Base-by-base conservation (phyloP, 169 alveolate genomes). In the Plasmodium yoelii region DNA sequence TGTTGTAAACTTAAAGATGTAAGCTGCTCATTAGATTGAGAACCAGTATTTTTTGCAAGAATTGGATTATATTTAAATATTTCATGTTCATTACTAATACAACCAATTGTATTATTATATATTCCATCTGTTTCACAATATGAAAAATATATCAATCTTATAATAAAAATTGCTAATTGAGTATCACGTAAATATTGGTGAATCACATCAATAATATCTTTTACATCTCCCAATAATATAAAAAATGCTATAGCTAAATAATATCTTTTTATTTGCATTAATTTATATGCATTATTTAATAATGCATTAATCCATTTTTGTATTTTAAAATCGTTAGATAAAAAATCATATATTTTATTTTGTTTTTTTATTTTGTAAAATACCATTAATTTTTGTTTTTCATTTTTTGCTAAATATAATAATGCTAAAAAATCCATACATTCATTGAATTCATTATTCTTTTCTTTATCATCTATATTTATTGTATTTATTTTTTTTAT, bases 401-500 rank as follows among this genome's bases (percentile, higher is more conserved):
- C 91, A 59, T 86, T 86, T 70, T 60, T 86, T 2, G 91, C 91
- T 42, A 86, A 6, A 55, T 86, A 86, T 49, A 86, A 70, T 51
- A 86, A 86, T n/a, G 91, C 86, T n/a, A 86, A 47, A n/a, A 86
- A 86, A 42, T 86, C 91, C n/a, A 86, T 12, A 68, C 91, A 86
- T 47, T 57, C 59, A 56, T 86, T 86, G 13, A 86, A 51, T 70
- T 68, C 87, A 71, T 86, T 86, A 13, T 86, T 86, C 12, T 44
- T 86, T 53, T 86, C 87, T 9, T 86, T 86, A 26, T 86, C 91
- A 5, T 86, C 91, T 2, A 70, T 51, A 59, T 86, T 69, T 28
- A 69, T 34, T 7, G 64, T 86, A 53, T 86, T 86, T n/a, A 86
- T 49, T 49, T 86, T 86, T 86, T 86, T 86, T 22, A 86, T 59